Base-by-base conservation (phyloP, 2,329 filamentous ascomycete genomes). In the Scedosporium dehoogii region DNA sequence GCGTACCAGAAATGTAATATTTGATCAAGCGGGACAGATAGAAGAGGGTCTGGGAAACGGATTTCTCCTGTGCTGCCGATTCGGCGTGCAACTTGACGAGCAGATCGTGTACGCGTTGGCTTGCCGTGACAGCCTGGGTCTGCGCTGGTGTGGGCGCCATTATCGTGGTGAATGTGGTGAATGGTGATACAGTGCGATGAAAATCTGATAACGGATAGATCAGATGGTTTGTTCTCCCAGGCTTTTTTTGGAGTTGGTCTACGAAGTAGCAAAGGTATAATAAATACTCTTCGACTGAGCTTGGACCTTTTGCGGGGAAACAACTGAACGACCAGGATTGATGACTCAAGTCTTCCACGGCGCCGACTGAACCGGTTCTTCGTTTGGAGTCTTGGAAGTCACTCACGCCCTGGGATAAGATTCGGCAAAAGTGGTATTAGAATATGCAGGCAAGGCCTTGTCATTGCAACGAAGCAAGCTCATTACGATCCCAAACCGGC, bases 1-100 rank as follows among this genome's bases (percentile, higher is more conserved):
- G 18, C 4, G 66, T 76, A 0, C 76, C 80, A 1, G 42, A 48
- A 6, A 73, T n/a, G 61, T 69, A 69, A 58, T 69, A 66, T 48
- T 64, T 60, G 21, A 66, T 59, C 6, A 70, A 58, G 4, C 65
- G 65, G 27, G 62, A 64, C 21, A 70, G 27, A 53, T 72, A 72
- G 59, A 71, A 72, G 60, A 67, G 64, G 0, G 29, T 66, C 25
- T 72, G 69, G 0, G 67, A 70, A 5, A 67, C 2, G 3, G 69
- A 63, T 6, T 48, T 29, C 46, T 65, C 65, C 57, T 67, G 63
- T 1, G 59, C 62, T 21, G 62, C 61, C 16, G 66, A 72, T 18
- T 64, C 62, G n/a, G 67, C 61, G 41, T 72, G 71, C 0, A 73
- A 68, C 2, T 67, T 65, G 12, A 65, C 12, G 0, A 73, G 67